A percentile compares a stretch with the other conserved stretches of the same genome.
Evolutionary conservation across 2,329 filamentous ascomycete species (phyloP).

Genomic region (Cephalotrichum gorgonifer): DNA sequence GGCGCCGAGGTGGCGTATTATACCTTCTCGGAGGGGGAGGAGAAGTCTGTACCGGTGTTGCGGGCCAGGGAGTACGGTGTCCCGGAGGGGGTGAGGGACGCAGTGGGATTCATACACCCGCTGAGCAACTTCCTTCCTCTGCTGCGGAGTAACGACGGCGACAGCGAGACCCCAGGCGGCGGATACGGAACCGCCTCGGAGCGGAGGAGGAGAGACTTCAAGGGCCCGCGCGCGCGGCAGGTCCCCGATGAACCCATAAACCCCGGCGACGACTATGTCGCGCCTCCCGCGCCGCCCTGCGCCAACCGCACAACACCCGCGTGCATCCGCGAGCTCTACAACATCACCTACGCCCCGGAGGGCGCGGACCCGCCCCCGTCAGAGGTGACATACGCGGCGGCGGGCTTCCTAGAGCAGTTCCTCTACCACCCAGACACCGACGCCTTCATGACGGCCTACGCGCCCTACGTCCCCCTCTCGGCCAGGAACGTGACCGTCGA

Average conservation of each 20-base stretch:
- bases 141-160: conserved; percentile 9
- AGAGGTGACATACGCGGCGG: conserved; percentile 30
- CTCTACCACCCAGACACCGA: conserved; percentile 31
- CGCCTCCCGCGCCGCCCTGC: conserved; percentile 14
- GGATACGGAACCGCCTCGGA: conserved; percentile 10
- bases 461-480: conserved; percentile 22
- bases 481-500: conserved; percentile 29
- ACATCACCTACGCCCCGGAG: conserved; percentile 24
- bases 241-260: conserved; percentile 4
- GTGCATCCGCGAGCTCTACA: conserved; percentile 34
- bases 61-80: conserved; percentile 34
- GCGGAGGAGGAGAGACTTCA: conserved; percentile 4
- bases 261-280: neutral
- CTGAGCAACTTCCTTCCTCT: conserved; percentile 33
- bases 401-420: conserved; percentile 39
- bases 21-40: conserved; percentile 22
- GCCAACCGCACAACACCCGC: conserved; percentile 21
- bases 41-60: conserved; percentile 20
- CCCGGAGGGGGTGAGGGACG: conserved; percentile 24
- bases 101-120: conserved; percentile 36
- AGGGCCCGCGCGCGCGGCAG: neutral
- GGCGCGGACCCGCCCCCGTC: conserved; percentile 13
- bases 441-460: conserved; percentile 24
- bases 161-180: no score
- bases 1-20: conserved; percentile 27